Conservation (phyloP, 768 basidiomycete genomes). For the Mycena rosella region DNA sequence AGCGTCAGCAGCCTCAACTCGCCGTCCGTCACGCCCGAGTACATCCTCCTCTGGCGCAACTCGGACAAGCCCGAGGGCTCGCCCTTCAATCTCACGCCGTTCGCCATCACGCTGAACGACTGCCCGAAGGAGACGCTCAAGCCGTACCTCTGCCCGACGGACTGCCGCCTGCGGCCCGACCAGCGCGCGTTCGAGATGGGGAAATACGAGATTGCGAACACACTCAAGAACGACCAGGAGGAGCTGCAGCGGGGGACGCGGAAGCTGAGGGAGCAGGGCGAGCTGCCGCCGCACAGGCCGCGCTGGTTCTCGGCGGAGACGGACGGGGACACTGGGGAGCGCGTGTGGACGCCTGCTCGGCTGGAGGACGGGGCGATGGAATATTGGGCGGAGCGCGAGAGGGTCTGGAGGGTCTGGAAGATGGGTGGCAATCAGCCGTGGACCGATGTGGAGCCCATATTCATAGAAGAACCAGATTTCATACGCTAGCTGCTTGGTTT, state of each 20-base stretch:
- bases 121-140: slow-evolving; percentile 78
- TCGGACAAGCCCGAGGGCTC: slow-evolving; percentile 81
- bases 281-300: slow-evolving; percentile 77
- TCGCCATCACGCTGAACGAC: slow-evolving; percentile 92
- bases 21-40: slow-evolving; percentile 69
- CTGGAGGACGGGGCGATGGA: slow-evolving; percentile 65
- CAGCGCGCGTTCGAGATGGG: slow-evolving; percentile 96
- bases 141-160: slow-evolving; percentile 87
- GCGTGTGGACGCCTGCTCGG: slow-evolving; percentile 84
- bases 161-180: slow-evolving; percentile 93
- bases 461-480: slow-evolving; percentile 73
- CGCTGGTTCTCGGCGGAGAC: slow-evolving; percentile 90
- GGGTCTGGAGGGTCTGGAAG: slow-evolving; percentile 69
- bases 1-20: slow-evolving; percentile 60
- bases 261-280: slow-evolving; percentile 80
- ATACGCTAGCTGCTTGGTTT: slow-evolving; percentile 24
- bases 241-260: slow-evolving; percentile 85
- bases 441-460: slow-evolving; percentile 85
- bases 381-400: slow-evolving; percentile 89
- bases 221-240: slow-evolving; percentile 83
- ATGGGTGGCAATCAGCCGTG: slow-evolving; percentile 57
- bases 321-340: slow-evolving; percentile 90
- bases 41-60: slow-evolving; percentile 93
- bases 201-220: slow-evolving; percentile 86
- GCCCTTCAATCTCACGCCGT: slow-evolving; percentile 97